Conservation (phyloP, 1,139 yeast species). For the Kodamaea derodonti region DNA sequence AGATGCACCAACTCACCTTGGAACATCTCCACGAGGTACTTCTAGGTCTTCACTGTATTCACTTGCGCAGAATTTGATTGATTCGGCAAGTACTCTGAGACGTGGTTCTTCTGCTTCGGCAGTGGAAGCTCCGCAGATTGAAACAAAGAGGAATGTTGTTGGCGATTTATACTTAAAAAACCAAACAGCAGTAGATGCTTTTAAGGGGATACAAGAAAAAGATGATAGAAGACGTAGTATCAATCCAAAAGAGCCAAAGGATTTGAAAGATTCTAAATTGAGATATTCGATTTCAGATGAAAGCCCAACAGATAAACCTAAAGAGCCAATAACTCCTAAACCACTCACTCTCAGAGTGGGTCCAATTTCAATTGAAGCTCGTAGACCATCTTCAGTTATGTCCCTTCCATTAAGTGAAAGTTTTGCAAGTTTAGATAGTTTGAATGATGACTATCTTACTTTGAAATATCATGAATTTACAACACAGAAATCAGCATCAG, state of each 20-base stretch:
- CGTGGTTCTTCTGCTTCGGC: constrained; percentile 36
- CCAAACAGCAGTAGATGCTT: constrained; percentile 47
- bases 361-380: constrained; percentile 27
- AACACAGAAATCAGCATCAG: constrained; percentile 4
- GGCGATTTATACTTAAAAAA: constrained; percentile 51
- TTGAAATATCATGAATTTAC: constrained; percentile 34
- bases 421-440: constrained; percentile 73
- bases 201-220: constrained; percentile 46
- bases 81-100: constrained; percentile 13
- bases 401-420: constrained; percentile 66
- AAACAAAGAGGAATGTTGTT: constrained; percentile 51
- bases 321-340: constrained; percentile 2
- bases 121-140: constrained; percentile 44
- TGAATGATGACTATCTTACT: constrained; percentile 53
- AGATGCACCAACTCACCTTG: neutral
- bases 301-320: neutral
- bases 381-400: constrained; percentile 36
- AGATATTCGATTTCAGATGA: neutral
- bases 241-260: neutral
- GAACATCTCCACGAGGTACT: neutral
- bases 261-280: neutral
- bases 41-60: constrained; percentile 21
- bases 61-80: constrained; percentile 17
- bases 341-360: constrained; percentile 25
- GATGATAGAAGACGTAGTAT: constrained; percentile 40